Evolutionary conservation across 345 rosid genomes (phyloP).

Genomic region (Raphanus raphanistrum): DNA sequence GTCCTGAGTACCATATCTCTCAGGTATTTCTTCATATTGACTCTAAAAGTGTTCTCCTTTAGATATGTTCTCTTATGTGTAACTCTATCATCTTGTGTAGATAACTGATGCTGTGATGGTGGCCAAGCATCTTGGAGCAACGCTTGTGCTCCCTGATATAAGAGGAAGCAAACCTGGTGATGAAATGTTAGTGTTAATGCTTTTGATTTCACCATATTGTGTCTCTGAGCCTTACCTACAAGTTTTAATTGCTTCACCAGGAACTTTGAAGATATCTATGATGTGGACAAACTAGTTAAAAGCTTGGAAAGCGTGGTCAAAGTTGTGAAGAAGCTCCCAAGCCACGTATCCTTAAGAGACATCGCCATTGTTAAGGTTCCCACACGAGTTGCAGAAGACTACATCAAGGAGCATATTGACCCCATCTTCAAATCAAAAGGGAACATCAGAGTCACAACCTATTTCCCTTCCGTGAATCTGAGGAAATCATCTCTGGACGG

Average conservation of each 20-base stretch:
- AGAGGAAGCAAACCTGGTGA: slow-evolving; percentile 95
- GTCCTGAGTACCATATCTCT: slow-evolving; percentile 96
- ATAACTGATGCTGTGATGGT: slow-evolving; percentile 88
- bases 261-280: slow-evolving; percentile 88
- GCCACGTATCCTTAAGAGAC: slow-evolving; percentile 56
- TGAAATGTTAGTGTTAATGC: slow-evolving; percentile 52
- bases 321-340: slow-evolving; percentile 62
- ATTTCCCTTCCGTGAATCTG: slow-evolving; percentile 84
- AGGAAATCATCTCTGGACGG: slow-evolving; percentile 62
- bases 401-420: slow-evolving; percentile 62
- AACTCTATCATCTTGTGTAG: slow-evolving; percentile 30
- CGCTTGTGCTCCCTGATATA: slow-evolving; percentile 86
- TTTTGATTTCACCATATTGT: not conserved
- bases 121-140: slow-evolving; percentile 72
- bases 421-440: slow-evolving; percentile 73
- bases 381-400: slow-evolving; percentile 70
- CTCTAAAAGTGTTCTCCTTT: not conserved
- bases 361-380: slow-evolving; percentile 87
- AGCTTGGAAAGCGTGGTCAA: slow-evolving; percentile 73
- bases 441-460: slow-evolving; percentile 86
- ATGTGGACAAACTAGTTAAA: slow-evolving; percentile 63
- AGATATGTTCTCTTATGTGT: not conserved
- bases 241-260: slow-evolving; percentile 40
- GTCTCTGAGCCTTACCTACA: not conserved
- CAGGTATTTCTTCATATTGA: slow-evolving; percentile 54